A percentile compares a stretch with the other conserved stretches of the same genome.
phyloP scores from a whole-genome alignment of 2,329 filamentous ascomycete species.

The Colletotrichum agaves region DNA sequence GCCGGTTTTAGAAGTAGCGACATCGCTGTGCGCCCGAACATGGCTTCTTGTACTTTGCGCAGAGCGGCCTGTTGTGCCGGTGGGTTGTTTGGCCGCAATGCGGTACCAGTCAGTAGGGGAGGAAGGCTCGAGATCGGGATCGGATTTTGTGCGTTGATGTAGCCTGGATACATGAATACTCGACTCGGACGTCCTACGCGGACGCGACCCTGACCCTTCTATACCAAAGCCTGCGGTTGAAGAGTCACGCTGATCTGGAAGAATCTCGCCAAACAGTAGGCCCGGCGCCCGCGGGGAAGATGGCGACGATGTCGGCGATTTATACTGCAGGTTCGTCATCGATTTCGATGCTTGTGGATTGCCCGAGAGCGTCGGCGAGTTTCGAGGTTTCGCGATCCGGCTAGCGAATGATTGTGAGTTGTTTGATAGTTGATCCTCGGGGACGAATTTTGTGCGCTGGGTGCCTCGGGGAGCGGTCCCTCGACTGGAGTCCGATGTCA shows the following conservation, averaged over 20 bases:
- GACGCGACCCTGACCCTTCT: conserved; percentile 54
- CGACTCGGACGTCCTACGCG: conserved; percentile 78
- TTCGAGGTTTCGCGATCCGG: conserved; percentile 65
- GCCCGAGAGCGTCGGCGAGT: conserved; percentile 42
- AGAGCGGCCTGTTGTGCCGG: conserved; percentile 28
- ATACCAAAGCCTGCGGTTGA: conserved; percentile 71
- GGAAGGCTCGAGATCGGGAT: conserved; percentile 66
- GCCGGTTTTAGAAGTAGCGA: conserved; percentile 52
- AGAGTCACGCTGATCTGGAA: conserved; percentile 66
- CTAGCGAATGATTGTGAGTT: conserved; percentile 70
- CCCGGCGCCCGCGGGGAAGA: conserved; percentile 55
- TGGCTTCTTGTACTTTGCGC: conserved; percentile 46
- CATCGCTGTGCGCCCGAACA: conserved; percentile 70
- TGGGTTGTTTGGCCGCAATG: conserved; percentile 44
- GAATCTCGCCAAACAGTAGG: conserved; percentile 80
- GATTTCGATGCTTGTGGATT: conserved; percentile 50
- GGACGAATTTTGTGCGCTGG: conserved; percentile 59
- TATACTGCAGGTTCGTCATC: conserved; percentile 47
- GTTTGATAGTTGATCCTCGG: conserved; percentile 63
- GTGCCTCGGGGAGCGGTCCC: conserved; percentile 37
- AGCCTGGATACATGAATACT: conserved; percentile 64
- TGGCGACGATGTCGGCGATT: conserved; percentile 39
- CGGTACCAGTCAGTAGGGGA: conserved; percentile 77
- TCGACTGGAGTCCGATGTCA: conserved; percentile 41
- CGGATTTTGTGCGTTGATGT: conserved; percentile 66